Conservation (phyloP, 2,329 filamentous ascomycete genomes). For the Metarhizium guizhouense region DNA sequence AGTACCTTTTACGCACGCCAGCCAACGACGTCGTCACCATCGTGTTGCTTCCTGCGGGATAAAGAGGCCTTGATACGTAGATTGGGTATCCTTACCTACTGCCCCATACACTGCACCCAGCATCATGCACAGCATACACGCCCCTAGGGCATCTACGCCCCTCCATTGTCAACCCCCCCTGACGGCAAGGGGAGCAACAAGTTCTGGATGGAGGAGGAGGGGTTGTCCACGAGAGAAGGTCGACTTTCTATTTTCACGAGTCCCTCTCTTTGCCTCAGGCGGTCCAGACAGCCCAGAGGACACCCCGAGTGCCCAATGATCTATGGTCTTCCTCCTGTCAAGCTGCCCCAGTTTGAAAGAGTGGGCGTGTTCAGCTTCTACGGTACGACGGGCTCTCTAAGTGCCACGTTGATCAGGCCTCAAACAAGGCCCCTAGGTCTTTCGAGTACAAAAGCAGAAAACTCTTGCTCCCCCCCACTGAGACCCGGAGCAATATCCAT, state of each 20-base stretch:
- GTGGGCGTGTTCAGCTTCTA: neutral
- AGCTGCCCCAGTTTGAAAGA: slow-evolving; percentile 1
- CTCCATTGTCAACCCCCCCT: slow-evolving; percentile 12
- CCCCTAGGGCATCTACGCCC: slow-evolving; percentile 13
- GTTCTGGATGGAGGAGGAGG: slow-evolving; percentile 15
- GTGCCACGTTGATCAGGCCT: slow-evolving; percentile 25
- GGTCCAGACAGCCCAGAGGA: slow-evolving; percentile 12
- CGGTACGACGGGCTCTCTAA: slow-evolving; percentile 12
- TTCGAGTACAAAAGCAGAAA: neutral
- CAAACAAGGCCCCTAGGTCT: slow-evolving; percentile 2
- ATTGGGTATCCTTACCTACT: slow-evolving; percentile 32
- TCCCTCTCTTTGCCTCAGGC: slow-evolving; percentile 10
- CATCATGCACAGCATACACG: slow-evolving; percentile 18
- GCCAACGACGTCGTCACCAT: slow-evolving; percentile 19
- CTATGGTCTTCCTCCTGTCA: neutral
- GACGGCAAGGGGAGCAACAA: slow-evolving; percentile 12
- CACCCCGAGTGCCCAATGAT: slow-evolving; percentile 1
- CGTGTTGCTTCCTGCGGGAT: slow-evolving; percentile 25
- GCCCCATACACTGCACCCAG: slow-evolving; percentile 23
- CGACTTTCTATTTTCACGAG: neutral
- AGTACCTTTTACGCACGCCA: slow-evolving; percentile 14
- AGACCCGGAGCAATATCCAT: neutral
- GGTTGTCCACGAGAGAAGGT: slow-evolving; percentile 7
- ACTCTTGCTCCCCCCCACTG: neutral
- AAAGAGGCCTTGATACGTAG: slow-evolving; percentile 26